Base-by-base conservation (phyloP, 1,139 yeast genomes). In the Kodamaea alishanica region DNA sequence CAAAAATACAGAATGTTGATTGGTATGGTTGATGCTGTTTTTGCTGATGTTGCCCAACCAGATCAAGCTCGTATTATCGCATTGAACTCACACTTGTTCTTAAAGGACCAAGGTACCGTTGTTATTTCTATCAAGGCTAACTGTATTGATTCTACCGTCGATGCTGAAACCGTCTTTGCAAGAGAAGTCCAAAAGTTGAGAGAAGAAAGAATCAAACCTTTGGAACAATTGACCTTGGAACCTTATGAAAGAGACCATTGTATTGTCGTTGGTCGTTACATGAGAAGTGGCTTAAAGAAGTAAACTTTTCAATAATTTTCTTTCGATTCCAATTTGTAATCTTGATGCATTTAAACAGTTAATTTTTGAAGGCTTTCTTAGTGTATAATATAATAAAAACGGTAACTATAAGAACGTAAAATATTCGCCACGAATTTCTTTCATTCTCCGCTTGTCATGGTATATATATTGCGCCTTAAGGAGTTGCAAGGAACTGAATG, bases 1-100 rank as follows among this genome's bases (percentile, higher is more conserved):
- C 98, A 92, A 69, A 92, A 94, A 72, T 92, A 92, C 83, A 84
- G 98, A 77, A 92, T 92, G 97, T 80, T 92, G 60, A 77, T 92
- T 49, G 96, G 97, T 58, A 92, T 92, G 98, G 97, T 92, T 51
- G 98, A 94, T 67, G 88, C 82, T 61, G 97, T 92, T 48, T 92
- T 92, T 60, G 98, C 98, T 51, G 98, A 92, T 79, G 98, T 92
- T 66, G 98, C 98, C 53, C 98, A 92, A 77, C 98, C 98, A 37
- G 98, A 92, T 75, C 98, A 92, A 76, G 98, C 98, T 55, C 95
- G 98, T 84, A 94, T 92, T 65, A 90, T 94, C 68, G 98, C 97
- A 42, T 81, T 92, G 67, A 92, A 92, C 80, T 84, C 97, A 42
- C 98, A 92, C 70, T 78, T 90, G 79, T 92, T 92, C 84, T 79